Evolutionary conservation across 192 early-diverging fungal species (phyloP), one percentile per base, ranked within the genome.

Genomic region (Coemansia sp.): DNA sequence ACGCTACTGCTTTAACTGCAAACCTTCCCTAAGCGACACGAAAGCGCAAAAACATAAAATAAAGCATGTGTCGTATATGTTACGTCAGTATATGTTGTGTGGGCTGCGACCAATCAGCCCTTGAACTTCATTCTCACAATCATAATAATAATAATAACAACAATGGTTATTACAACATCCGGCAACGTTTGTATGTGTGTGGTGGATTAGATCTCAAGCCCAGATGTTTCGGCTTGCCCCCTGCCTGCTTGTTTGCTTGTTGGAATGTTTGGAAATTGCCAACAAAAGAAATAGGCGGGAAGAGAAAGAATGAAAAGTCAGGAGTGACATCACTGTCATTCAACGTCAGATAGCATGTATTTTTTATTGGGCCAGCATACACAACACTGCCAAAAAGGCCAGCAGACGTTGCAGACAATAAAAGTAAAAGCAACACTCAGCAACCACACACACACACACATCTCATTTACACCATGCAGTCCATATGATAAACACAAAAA

Each of bases 1-100:
- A 39, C 32, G 71, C 68, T 74, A 83, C 80, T 77, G 80, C 80
- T 13, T 51, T 69, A 50, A 83, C 75, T 58, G 80, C 80, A 48
- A 71, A 69, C 66, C 51, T 77, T 61, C 80, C 80, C 80, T 83
- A 83, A 45, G 61, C 38, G 14, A 22, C 20, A 54, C 20, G 22
- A 25, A 17, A 13, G 51, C 19, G 25, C 20, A 54, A 54, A 25
- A 54, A 14, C 16, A 50, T 13, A 19, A 54, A 54, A 61, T 57
- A 55, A 65, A 22, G 44, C 46, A 69, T 63, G 45, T 46, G 51
- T 7, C 13, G 0, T 16, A 25, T 25, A 32, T 54, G 51, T 20
- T 25, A 54, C 20, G 20, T 54, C 51, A 54, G 14, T 54, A 54
- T 8, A 54, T 25, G 16, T 50, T 5, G 9, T 20, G 51, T 22